Evolutionary conservation across 148 eudicot genomes (phyloP).

Genomic region (Vaccinium macrocarpon): DNA sequence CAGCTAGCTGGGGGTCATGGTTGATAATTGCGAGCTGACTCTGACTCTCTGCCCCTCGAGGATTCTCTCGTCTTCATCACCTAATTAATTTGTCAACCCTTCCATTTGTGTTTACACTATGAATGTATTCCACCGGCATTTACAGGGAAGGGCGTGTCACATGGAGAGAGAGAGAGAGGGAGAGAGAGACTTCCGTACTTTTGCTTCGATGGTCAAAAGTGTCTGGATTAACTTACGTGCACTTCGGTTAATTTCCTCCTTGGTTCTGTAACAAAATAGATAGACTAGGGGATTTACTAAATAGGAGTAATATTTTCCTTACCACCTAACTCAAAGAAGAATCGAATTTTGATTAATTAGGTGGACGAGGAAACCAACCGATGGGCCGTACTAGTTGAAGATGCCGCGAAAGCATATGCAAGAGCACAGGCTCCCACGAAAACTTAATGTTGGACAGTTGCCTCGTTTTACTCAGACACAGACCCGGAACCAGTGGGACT

Average conservation of each 20-base stretch:
- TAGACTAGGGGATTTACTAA: too few relatives aligned
- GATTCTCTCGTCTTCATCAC: not conserved
- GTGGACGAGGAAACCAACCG: too few relatives aligned
- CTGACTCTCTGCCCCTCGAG: not conserved
- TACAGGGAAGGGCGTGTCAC: not conserved
- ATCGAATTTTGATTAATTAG: too few relatives aligned
- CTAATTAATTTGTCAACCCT: not conserved
- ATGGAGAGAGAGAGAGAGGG: not conserved
- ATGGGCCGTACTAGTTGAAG: not conserved
- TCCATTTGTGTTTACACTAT: not conserved
- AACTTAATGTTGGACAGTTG: constrained; percentile 5
- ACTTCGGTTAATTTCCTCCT: too few relatives aligned
- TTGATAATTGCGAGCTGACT: not conserved
- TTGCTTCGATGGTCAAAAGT: too few relatives aligned
- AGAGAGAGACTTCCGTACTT: not conserved
- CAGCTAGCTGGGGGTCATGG: not conserved
- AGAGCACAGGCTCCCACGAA: not conserved
- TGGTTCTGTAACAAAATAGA: too few relatives aligned
- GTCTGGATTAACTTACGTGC: too few relatives aligned
- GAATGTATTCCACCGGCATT: not conserved
- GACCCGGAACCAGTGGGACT: not conserved
- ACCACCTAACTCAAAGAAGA: too few relatives aligned
- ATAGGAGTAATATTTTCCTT: too few relatives aligned
- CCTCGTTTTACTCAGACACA: constrained; percentile 6
- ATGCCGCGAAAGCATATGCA: not conserved